Evolutionary conservation across 2,329 filamentous ascomycete genomes (phyloP), one percentile per base, ranked within the genome.

Genomic region (Penicillium sp.): DNA sequence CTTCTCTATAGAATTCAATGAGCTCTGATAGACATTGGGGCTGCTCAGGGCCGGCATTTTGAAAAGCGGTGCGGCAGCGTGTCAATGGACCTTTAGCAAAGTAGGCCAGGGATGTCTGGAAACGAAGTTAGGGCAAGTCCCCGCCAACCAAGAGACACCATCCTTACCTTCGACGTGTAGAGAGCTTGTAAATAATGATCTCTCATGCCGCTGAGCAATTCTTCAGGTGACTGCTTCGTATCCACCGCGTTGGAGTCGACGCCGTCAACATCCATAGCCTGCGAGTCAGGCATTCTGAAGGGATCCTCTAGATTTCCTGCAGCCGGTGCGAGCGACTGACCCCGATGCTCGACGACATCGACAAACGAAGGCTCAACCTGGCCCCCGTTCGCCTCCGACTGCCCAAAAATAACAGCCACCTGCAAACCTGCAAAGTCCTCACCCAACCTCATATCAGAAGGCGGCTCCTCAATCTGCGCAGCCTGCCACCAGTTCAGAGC

Each of bases 51-150:
- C 56, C 64, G 9, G 60, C 50, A 8, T 61, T 57, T 48, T 70
- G 66, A 28, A 72, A 71, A 44, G 67, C 66, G 33, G 64, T 69
- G 28, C 75, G 71, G 25, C 72, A 75, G 25, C 75, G 71, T 12
- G 74, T 68, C 44, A 78, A 60, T 13, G 75, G 75, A 4, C 75
- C 75, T 63, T 78, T 78, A 31, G 74, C 74, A 58, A 77, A 78
- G 56, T 77, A 78, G 46, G 75, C 75, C 46, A 78, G 62, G 25
- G 74, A 76, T n/a, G 74, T 71, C 66, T 75, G 42, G 10, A 25
- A 24, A 50, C 8, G n/a, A 23, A 49, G 49, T 65, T 15, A 63
- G 55, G 33, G 29, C 13, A 20, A 40, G 15, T 35, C n/a, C 7
- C 23, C 20, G 23, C n/a, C 23, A 29, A 29, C 32, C 38, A 15